Base-by-base conservation (phyloP, 2,329 filamentous ascomycete species). In the Ceratocystis destructans region DNA sequence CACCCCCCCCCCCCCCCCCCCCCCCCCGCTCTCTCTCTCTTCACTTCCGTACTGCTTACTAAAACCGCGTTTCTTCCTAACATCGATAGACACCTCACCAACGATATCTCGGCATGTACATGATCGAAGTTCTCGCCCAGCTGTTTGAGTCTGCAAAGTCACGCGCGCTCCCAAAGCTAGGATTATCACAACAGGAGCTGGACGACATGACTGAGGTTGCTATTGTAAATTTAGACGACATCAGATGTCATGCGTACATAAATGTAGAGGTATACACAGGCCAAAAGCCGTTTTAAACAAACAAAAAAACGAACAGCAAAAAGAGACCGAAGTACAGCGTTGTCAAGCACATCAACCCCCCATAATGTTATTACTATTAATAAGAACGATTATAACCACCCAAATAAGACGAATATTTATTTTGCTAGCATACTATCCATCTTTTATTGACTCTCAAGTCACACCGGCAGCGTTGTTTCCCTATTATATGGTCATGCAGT, bases 401-500 rank as follows among this genome's bases (percentile, higher is more conserved):
- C 7, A 10, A 33, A 33, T 8, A 33, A 8, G 7, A 33, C 33
- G 8, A 37, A 37, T 37, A 37, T 10, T 10, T 8, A 37, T 37
- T 37, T 10, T 37, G 33, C 33, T 37, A 37, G 33, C 8, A 12
- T 37, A 37, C 33, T 12, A 37, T 12, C 33, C 33, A 37, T 33
- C 33, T 33, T 8, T 10, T 33, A 8, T 33, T 8, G 33, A 37
- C 33, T 37, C 8, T 37, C 8, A 37, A 37, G 33, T 12, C 33
- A 37, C 10, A 37, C 33, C 33, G 1, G 1, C 33, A 2, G 33
- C 10, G 33, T 12, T 12, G 33, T 10, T 37, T 12, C 33, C 10
- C 1, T 10, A 3, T 37, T 12, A 8, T 3, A 37, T 10, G 31
- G 2, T 3, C 69, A 88, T 84, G 75, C 87, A 89, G 71, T 87